phyloP scores from a whole-genome alignment of 106 monocot species.

The Cymbidium sinense region DNA sequence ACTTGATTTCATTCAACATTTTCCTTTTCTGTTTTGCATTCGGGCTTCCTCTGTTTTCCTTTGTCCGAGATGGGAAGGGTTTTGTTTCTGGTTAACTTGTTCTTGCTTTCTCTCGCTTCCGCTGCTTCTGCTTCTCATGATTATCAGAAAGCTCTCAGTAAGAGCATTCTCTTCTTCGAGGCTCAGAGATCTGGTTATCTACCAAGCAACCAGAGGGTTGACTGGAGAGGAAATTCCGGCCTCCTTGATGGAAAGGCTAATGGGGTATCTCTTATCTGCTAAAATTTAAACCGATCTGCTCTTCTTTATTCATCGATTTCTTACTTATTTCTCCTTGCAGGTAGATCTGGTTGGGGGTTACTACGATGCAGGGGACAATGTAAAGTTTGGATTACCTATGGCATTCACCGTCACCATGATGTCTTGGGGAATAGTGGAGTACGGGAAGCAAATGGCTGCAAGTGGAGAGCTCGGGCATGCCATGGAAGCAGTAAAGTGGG shows the following conservation, averaged over 20 bases:
- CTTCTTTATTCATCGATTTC: not conserved
- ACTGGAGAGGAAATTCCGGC: constrained; percentile 78
- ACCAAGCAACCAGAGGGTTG: constrained; percentile 61
- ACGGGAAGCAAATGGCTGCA: constrained; percentile 72
- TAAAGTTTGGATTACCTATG: constrained; percentile 77
- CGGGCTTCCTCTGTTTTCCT: not conserved
- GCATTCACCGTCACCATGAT: constrained; percentile 71
- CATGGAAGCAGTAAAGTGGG: constrained; percentile 94
- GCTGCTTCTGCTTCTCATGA: constrained; percentile 56
- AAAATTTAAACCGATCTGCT: not conserved
- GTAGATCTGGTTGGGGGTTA: constrained; percentile 73
- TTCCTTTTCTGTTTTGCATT: not conserved
- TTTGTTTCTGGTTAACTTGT: not conserved
- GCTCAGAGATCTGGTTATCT: constrained; percentile 91
- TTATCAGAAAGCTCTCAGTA: constrained; percentile 67
- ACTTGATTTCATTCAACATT: not conserved
- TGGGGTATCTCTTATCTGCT: constrained; percentile 41
- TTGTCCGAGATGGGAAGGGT: not conserved
- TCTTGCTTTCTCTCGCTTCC: constrained; percentile 8
- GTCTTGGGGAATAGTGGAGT: constrained; percentile 82
- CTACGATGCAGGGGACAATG: constrained; percentile 83
- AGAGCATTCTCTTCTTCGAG: constrained; percentile 86
- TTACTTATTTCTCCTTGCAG: constrained; percentile 11
- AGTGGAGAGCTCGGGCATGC: constrained; percentile 85
- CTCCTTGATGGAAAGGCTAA: constrained; percentile 68